Percentiles rank a stretch among this genome's conserved stretches.
These are phyloP conservation scores for Tylopilus subfusipes DNA, from an alignment of 768 basidiomycete species.

Conservation along the genomic window DNA sequence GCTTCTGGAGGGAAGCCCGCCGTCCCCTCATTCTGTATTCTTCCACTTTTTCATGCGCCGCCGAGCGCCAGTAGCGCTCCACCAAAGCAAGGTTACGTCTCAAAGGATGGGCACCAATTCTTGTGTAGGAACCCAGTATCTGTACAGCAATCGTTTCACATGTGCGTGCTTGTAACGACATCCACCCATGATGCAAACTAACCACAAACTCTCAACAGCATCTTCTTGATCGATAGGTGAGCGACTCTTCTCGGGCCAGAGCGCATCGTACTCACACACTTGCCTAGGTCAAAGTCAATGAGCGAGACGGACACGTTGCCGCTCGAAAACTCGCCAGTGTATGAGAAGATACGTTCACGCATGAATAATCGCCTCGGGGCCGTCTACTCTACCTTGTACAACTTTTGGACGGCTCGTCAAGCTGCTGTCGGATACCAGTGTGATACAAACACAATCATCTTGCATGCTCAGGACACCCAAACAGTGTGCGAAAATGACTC, in stretches of 20 bases:
- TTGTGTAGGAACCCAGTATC: conserved; percentile 48
- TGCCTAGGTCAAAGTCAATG: conserved; percentile 52
- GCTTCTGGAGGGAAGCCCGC: conserved; percentile 35
- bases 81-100: conserved; percentile 42
- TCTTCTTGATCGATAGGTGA: conserved; percentile 24
- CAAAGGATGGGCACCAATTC: conserved; percentile 55
- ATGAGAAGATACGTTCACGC: conserved; percentile 25
- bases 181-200: neutral
- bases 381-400: conserved; percentile 49
- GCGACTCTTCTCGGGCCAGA: neutral
- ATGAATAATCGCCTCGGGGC: conserved; percentile 55
- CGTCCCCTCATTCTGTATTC: conserved; percentile 50
- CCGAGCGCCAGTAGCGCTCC: conserved; percentile 19
- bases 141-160: conserved; percentile 52
- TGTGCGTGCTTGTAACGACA: conserved; percentile 39
- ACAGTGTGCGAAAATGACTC: conserved; percentile 42
- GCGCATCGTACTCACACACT: neutral
- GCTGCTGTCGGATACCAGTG: conserved; percentile 34
- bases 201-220: neutral
- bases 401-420: conserved; percentile 52
- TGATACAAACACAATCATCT: conserved; percentile 54
- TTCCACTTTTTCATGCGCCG: conserved; percentile 52
- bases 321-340: conserved; percentile 35
- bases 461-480: conserved; percentile 36
- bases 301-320: conserved; percentile 37